A percentile compares a stretch with the other conserved stretches of the same genome.
Conservation (phyloP, 202 grass and related monocot genomes). For the Digitaria exilis region DNA sequence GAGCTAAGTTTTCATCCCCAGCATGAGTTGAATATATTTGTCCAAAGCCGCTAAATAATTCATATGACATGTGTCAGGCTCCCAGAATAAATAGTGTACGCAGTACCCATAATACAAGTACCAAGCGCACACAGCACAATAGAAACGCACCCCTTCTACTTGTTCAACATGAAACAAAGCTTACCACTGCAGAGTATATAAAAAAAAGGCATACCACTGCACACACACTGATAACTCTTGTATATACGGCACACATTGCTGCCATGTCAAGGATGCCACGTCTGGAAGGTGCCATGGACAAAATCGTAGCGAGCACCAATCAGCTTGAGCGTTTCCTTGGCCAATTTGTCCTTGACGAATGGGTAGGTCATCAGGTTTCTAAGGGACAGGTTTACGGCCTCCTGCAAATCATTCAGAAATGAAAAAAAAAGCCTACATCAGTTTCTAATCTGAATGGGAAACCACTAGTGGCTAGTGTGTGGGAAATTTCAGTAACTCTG, state of each 20-base stretch:
- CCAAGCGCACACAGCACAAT: not conserved
- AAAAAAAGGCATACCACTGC: too few relatives aligned
- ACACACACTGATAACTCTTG: not conserved
- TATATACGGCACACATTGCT: not conserved
- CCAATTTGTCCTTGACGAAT: constrained; percentile 15
- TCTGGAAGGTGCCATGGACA: constrained; percentile 22
- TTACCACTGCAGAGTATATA: too few relatives aligned
- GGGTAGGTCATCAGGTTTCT: constrained; percentile 26
- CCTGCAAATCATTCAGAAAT: constrained; percentile 32
- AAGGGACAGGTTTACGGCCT: constrained; percentile 30
- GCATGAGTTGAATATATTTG: not conserved
- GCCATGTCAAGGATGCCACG: constrained; percentile 7
- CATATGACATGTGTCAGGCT: not conserved
- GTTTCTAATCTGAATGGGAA: not conserved
- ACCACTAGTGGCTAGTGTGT: not conserved
- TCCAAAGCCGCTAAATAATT: not conserved
- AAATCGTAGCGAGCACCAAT: constrained; percentile 33
- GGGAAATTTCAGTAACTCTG: not conserved
- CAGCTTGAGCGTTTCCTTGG: constrained; percentile 9
- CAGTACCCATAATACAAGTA: not conserved
- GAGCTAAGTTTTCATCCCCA: not conserved
- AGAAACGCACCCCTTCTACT: not conserved
- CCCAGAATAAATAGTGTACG: not conserved
- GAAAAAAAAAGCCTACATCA: not conserved
- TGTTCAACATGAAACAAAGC: not conserved